Conservation (phyloP, 2,329 filamentous ascomycete genomes). For the Aspergillaceae sp. region DNA sequence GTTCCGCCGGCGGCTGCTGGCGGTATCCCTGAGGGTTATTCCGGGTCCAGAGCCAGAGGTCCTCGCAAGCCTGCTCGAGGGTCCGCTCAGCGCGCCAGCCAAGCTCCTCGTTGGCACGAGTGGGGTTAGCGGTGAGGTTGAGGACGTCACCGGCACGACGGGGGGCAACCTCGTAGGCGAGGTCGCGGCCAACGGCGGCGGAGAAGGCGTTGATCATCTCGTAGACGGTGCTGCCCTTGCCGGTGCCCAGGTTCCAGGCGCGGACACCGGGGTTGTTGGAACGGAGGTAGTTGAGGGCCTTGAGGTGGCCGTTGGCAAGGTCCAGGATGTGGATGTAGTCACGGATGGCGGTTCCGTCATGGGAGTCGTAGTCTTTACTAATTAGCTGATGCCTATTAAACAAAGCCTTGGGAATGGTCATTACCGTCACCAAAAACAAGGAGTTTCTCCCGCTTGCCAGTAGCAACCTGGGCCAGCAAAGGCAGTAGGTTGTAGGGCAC, state of each 20-base stretch:
- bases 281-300: conserved; percentile 62
- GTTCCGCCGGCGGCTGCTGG: conserved; percentile 76
- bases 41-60: conserved; percentile 93
- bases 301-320: conserved; percentile 45
- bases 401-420: conserved; percentile 1
- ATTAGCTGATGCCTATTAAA: background rate
- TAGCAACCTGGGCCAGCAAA: conserved; percentile 88
- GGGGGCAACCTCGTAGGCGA: conserved; percentile 77
- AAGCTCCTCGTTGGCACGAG: conserved; percentile 78
- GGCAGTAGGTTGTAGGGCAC: conserved; percentile 94
- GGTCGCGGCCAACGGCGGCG: conserved; percentile 70
- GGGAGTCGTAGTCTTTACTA: conserved; percentile 61
- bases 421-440: conserved; percentile 89
- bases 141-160: conserved; percentile 84
- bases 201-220: conserved; percentile 97
- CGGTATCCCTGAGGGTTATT: conserved; percentile 95
- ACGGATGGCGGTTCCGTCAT: conserved; percentile 45
- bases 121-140: conserved; percentile 86
- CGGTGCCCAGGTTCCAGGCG: conserved; percentile 94
- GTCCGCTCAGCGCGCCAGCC: conserved; percentile 85
- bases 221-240: conserved; percentile 88
- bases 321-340: conserved; percentile 64
- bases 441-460: conserved; percentile 87
- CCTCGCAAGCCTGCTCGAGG: conserved; percentile 84
- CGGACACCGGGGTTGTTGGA: conserved; percentile 66